Percentiles rank a stretch among this genome's conserved stretches.
phyloP scores from a whole-genome alignment of 1,284 basidiomycete genomes.

The Apiotrichum montevideense region DNA sequence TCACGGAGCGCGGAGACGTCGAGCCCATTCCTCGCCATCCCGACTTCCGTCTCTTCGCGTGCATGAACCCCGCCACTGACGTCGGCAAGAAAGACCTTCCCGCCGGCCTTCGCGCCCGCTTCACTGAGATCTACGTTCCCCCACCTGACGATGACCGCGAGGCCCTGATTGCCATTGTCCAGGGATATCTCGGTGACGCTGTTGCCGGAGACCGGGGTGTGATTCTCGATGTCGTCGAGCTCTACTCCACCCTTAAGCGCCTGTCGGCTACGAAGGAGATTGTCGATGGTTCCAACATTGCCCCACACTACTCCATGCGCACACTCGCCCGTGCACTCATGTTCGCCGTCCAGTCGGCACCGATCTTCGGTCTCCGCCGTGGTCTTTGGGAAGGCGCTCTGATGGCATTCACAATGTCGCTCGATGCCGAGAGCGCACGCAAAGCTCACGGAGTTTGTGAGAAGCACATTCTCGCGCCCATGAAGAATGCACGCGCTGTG shows the following conservation, averaged over 20 bases:
- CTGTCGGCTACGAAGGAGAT: conserved; percentile 73
- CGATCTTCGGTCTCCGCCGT: conserved; percentile 71
- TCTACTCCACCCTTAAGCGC: conserved; percentile 78
- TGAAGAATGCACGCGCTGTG: conserved; percentile 73
- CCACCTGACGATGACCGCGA: conserved; percentile 89
- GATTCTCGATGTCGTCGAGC: conserved; percentile 86
- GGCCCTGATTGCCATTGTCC: conserved; percentile 78
- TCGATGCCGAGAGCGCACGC: conserved; percentile 69
- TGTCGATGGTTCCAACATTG: conserved; percentile 87
- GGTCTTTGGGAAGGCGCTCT: conserved; percentile 92
- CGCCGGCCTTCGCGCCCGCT: conserved; percentile 78
- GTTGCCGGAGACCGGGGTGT: conserved; percentile 80
- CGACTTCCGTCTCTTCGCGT: conserved; percentile 93
- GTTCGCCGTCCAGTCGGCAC: conserved; percentile 78
- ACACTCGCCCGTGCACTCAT: conserved; percentile 87
- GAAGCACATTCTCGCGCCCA: conserved; percentile 71
- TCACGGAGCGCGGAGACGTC: conserved; percentile 89
- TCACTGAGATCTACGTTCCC: conserved; percentile 93
- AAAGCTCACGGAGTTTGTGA: conserved; percentile 66
- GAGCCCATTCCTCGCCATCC: conserved; percentile 87
- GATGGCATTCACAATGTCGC: conserved; percentile 96
- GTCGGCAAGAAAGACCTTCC: conserved; percentile 97
- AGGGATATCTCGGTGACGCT: conserved; percentile 81
- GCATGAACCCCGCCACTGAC: conserved; percentile 99
- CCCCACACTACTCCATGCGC: conserved; percentile 97